Percentiles rank a stretch among this genome's conserved stretches.
phyloP scores from a whole-genome alignment of 2,329 filamentous ascomycete genomes.

The Erysiphe pulchra region DNA sequence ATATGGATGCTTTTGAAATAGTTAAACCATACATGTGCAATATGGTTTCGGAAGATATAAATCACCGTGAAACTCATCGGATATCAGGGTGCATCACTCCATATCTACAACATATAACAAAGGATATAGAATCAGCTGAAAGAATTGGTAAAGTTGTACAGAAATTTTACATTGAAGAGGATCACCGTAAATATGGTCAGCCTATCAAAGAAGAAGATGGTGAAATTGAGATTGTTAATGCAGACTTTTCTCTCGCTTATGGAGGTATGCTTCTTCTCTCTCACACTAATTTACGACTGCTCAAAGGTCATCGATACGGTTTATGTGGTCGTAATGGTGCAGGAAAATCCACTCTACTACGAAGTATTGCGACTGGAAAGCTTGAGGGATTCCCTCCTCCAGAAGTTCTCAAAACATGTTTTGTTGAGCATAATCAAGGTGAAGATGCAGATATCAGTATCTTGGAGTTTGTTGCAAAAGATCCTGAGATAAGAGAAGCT shows the following conservation, averaged over 20 bases:
- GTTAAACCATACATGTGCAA: slow-evolving; percentile 51
- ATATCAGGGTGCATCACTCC: slow-evolving; percentile 43
- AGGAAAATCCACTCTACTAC: slow-evolving; percentile 98
- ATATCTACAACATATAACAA: slow-evolving; percentile 49
- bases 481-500: slow-evolving; percentile 59
- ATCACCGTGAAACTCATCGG: slow-evolving; percentile 52
- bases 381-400: slow-evolving; percentile 88
- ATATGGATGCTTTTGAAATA: slow-evolving; percentile 38
- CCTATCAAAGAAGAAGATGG: slow-evolving; percentile 74
- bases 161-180: slow-evolving; percentile 55
- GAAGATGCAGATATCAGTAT: slow-evolving; percentile 95
- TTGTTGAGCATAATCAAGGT: slow-evolving; percentile 97
- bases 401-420: slow-evolving; percentile 82
- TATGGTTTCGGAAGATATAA: slow-evolving; percentile 73
- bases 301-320: slow-evolving; percentile 93
- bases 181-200: slow-evolving; percentile 64
- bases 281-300: slow-evolving; percentile 77
- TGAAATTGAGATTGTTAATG: slow-evolving; percentile 90
- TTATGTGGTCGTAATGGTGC: slow-evolving; percentile 92
- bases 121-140: slow-evolving; percentile 29
- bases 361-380: slow-evolving; percentile 83
- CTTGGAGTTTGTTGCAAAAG: slow-evolving; percentile 73
- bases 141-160: slow-evolving; percentile 50
- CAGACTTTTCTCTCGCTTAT: slow-evolving; percentile 90
- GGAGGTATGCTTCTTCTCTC: slow-evolving; percentile 92